Base-by-base conservation (phyloP, 805 yeast species). In the Metschnikowia rubicola region DNA sequence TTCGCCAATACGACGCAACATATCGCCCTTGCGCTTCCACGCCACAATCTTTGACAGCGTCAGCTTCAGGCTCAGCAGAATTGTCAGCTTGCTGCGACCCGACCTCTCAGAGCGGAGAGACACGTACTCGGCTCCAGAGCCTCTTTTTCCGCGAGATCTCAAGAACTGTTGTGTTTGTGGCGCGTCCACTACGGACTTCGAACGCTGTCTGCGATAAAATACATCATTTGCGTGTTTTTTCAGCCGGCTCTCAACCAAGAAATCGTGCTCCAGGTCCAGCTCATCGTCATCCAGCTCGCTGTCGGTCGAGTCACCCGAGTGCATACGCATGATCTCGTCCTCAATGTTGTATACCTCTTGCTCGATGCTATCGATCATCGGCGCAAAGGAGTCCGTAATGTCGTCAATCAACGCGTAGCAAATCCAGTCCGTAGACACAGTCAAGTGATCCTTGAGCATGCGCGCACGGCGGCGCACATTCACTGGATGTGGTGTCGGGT, bases 391-490 rank as follows among this genome's bases (percentile, higher is more conserved):
- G 73, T 94, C 99, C 0, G 97, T 92, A 53, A 94, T 88, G 64
- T 94, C 98, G 70, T 94, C 99, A 57, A 94, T 88, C 53, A 94
- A 70, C 0, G 98, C 98, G 67, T 94, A 94, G 1, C 97, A 92
- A 39, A 94, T 85, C 99, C 99, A 94, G 65, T 94, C 98, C 0
- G 97, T 82, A 2, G 92, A 81, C 5, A 94, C 96, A 2, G 88
- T 88, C 51, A 94, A 71, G 61, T 91, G 92, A 63, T 94, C 99
- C 51, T 84, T 77, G 52, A 92, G 74, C 53, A 94, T 70, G 47
- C 99, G 75, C 0, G 96, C 96, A 63, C 99, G 80, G 64, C 98
- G 78, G 56, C 99, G 80, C 30, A 94, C 99, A 61, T 94, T 94
- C 41, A 90, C 87, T 0, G 98, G 96, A 65, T 94, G 99, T 3